Evolutionary conservation across 2,329 filamentous ascomycete species (phyloP).

Genomic region (Aspergillus sp.): DNA sequence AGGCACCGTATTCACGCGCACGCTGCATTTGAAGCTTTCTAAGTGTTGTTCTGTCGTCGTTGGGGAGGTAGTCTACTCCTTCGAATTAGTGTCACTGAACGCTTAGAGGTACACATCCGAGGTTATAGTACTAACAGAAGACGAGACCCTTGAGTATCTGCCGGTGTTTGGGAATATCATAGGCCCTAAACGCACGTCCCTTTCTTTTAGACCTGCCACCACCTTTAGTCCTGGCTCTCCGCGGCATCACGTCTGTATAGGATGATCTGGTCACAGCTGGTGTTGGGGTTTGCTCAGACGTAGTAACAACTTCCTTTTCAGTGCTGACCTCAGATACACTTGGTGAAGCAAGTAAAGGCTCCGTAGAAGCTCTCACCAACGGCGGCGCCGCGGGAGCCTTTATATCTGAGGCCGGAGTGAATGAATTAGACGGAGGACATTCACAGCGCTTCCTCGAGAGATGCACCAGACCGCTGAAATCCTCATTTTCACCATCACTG

Average conservation of each 20-base stretch:
- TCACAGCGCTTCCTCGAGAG: neutral
- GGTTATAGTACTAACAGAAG: constrained; percentile 53
- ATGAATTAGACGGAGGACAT: neutral
- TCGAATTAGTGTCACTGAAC: neutral
- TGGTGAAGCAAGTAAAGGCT: neutral
- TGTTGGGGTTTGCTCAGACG: neutral
- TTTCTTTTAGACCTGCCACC: constrained; percentile 22
- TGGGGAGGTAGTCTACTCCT: constrained; percentile 69
- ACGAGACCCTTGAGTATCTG: constrained; percentile 63
- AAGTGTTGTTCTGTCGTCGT: constrained; percentile 69
- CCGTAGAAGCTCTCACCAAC: neutral
- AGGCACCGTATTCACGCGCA: constrained; percentile 72
- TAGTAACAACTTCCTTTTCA: neutral
- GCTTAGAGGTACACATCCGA: neutral
- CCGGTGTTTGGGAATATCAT: constrained; percentile 53
- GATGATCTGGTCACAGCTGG: constrained; percentile 12
- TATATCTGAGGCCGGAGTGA: neutral
- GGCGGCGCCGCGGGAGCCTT: neutral
- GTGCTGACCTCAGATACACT: neutral
- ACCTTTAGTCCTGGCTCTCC: constrained; percentile 10
- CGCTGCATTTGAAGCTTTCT: constrained; percentile 73
- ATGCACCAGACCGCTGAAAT: constrained; percentile 20
- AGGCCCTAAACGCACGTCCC: constrained; percentile 41
- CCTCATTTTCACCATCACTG: constrained; percentile 29
- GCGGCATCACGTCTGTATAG: constrained; percentile 20